These are phyloP conservation scores for Endogone sp. DNA, from an alignment of 192 early-diverging fungal genomes.

Conservation along the genomic window DNA sequence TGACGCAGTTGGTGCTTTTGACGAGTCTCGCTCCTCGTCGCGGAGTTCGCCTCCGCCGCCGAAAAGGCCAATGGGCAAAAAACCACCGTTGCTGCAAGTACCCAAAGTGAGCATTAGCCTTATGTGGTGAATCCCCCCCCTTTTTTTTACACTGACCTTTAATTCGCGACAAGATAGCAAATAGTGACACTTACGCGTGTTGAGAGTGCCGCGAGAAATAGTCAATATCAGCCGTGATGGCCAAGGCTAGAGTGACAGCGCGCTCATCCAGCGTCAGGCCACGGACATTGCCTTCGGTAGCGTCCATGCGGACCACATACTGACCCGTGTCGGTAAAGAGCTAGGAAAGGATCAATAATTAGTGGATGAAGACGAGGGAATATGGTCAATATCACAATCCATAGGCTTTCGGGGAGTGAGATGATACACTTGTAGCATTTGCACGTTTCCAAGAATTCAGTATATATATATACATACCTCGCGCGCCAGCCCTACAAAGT, in stretches of 20 bases:
- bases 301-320: slow-evolving; percentile 77
- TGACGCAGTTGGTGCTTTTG: neutral
- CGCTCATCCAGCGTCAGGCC: slow-evolving; percentile 72
- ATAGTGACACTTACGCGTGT: neutral
- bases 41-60: too few species aligned
- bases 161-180: too few species aligned
- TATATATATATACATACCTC: slow-evolving; percentile 35
- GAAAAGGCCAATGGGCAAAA: neutral
- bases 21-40: neutral
- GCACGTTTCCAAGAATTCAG: neutral
- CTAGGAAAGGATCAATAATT: slow-evolving; percentile 16
- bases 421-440: neutral
- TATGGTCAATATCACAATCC: neutral
- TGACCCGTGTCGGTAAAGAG: slow-evolving; percentile 86
- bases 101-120: too few species aligned
- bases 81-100: neutral
- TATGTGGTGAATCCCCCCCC: too few species aligned
- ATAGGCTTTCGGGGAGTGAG: neutral
- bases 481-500: slow-evolving; percentile 79
- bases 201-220: slow-evolving; percentile 77
- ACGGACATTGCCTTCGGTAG: slow-evolving; percentile 37
- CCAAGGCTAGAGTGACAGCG: slow-evolving; percentile 76
- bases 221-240: slow-evolving; percentile 85
- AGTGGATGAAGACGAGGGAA: too few species aligned
- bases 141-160: too few species aligned